These are phyloP conservation scores for Cucurbita maxima DNA, from an alignment of 306 rosid species.

Conservation along the genomic window DNA sequence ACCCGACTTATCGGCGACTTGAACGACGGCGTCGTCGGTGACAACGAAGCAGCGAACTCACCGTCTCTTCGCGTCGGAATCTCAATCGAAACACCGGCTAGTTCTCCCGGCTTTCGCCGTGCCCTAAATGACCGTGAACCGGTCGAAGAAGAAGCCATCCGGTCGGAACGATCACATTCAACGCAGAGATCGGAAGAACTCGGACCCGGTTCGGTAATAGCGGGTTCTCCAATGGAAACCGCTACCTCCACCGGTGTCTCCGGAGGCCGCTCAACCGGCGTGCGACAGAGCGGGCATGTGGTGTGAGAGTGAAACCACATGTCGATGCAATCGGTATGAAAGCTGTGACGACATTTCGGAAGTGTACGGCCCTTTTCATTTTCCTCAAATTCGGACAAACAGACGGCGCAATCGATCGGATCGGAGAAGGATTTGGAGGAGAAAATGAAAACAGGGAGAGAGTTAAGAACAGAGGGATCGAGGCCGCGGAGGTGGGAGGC, in stretches of 20 bases:
- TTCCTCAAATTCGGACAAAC: conserved; percentile 59
- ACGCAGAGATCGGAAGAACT: conserved; percentile 24
- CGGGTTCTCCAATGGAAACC: conserved; percentile 12
- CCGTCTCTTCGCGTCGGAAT: conserved; percentile 29
- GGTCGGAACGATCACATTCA: conserved; percentile 13
- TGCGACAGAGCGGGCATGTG: conserved; percentile 72
- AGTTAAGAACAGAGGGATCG: conserved; percentile 27
- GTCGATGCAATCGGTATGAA: conserved; percentile 69
- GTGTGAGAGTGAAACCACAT: conserved; percentile 78
- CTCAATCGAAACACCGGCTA: conserved; percentile 32
- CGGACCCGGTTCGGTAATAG: conserved; percentile 15
- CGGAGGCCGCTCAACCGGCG: conserved; percentile 29
- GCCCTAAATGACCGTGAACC: conserved; percentile 24
- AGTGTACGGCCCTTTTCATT: conserved; percentile 55
- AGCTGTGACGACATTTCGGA: conserved; percentile 55
- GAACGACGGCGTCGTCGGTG: conserved; percentile 3
- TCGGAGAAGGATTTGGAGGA: conserved; percentile 19
- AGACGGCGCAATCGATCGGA: conserved; percentile 57
- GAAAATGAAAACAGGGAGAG: conserved; percentile 50
- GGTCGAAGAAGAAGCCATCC: conserved; percentile 8
- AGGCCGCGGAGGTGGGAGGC: conserved; percentile 26
- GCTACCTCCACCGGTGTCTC: conserved; percentile 10
- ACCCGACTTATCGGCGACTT: conserved; percentile 40
- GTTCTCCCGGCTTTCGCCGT: conserved; percentile 26
- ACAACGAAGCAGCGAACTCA: conserved; percentile 10